Evolutionary conservation across 2,329 filamentous ascomycete species (phyloP).

Genomic region (Ascochyta fabae): DNA sequence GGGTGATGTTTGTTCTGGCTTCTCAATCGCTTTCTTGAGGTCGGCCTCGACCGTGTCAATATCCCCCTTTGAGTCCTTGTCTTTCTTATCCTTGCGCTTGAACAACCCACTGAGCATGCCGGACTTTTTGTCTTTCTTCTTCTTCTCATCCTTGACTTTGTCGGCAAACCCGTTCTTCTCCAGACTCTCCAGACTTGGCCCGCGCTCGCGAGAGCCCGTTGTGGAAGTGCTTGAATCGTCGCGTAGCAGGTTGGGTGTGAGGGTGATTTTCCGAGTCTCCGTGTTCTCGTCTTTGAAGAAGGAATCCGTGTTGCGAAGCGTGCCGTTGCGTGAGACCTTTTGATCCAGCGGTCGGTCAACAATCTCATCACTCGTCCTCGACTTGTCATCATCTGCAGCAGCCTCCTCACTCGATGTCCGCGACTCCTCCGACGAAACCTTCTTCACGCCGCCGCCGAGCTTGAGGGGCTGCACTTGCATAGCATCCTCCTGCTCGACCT

Average conservation of each 20-base stretch:
- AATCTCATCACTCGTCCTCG: conserved; percentile 70
- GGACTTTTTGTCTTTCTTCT: conserved; percentile 72
- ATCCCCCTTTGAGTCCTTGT: conserved; percentile 48
- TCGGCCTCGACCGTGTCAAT: conserved; percentile 49
- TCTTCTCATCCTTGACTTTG: conserved; percentile 73
- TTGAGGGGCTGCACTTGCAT: conserved; percentile 49
- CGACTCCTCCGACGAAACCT: conserved; percentile 37
- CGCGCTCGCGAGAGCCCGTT: conserved; percentile 54
- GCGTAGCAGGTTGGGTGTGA: conserved; percentile 89
- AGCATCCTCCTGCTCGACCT: conserved; percentile 52
- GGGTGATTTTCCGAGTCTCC: conserved; percentile 95
- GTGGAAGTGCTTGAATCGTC: conserved; percentile 68
- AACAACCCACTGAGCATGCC: conserved; percentile 75
- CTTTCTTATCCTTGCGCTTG: conserved; percentile 69
- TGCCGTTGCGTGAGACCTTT: conserved; percentile 75
- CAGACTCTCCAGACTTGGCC: conserved; percentile 76
- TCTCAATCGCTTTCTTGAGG: conserved; percentile 45
- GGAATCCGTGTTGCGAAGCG: conserved; percentile 88
- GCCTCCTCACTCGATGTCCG: conserved; percentile 46
- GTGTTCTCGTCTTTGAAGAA: conserved; percentile 97
- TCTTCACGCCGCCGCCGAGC: conserved; percentile 41
- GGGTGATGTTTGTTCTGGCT: conserved; percentile 33
- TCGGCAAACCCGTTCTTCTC: conserved; percentile 72
- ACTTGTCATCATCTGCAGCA: conserved; percentile 52
- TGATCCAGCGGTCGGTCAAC: conserved; percentile 57